phyloP scores from a whole-genome alignment of 345 rosid genomes.

The Eutrema yunnanense region DNA sequence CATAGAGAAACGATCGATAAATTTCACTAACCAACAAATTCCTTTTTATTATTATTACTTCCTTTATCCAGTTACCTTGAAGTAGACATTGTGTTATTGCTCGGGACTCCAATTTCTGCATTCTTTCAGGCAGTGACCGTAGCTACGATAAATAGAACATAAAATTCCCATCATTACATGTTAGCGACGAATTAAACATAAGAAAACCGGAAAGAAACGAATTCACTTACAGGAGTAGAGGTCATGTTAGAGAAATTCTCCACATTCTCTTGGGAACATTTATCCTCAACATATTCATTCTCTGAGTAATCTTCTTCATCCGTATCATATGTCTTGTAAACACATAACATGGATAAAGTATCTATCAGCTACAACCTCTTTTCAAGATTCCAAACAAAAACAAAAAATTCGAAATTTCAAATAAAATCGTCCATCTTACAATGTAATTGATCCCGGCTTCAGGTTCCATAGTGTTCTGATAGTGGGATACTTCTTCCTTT shows the following conservation, averaged over 20 bases:
- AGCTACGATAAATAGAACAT: background rate
- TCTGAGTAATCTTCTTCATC: conserved; percentile 21
- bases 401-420: background rate
- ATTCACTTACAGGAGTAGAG: conserved; percentile 11
- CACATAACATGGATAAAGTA: background rate
- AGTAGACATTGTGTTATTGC: conserved; percentile 27
- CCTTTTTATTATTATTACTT: no score
- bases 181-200: background rate
- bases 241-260: background rate
- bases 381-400: background rate
- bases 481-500: background rate
- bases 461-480: background rate
- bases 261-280: background rate
- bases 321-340: conserved; percentile 15
- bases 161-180: background rate
- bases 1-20: background rate
- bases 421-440: background rate
- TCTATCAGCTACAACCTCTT: background rate
- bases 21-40: background rate
- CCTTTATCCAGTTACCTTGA: conserved; percentile 6
- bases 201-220: background rate
- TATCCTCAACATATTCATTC: background rate
- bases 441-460: conserved; percentile 5
- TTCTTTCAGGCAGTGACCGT: conserved; percentile 23
- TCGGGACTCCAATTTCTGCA: conserved; percentile 13